These are phyloP conservation scores for Pelargonium australe DNA, from an alignment of 441 rosid genomes.

Conservation along the genomic window DNA sequence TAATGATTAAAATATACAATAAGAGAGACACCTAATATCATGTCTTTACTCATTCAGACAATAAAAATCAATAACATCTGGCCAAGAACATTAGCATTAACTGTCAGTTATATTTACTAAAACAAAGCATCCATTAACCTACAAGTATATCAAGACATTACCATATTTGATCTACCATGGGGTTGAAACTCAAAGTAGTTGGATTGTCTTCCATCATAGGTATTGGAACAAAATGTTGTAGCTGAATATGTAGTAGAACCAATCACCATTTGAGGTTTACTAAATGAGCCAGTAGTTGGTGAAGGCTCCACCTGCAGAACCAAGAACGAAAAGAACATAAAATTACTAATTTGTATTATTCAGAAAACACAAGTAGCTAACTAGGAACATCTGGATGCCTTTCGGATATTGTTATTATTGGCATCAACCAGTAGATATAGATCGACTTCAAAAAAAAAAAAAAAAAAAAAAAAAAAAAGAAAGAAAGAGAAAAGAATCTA, in stretches of 20 bases:
- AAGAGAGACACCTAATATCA: background rate
- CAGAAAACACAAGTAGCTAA: background rate
- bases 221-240: conserved; percentile 29
- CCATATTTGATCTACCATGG: conserved; percentile 54
- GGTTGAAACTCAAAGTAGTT: conserved; percentile 68
- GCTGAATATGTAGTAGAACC: conserved; percentile 36
- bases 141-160: conserved; percentile 28
- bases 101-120: background rate
- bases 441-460: background rate
- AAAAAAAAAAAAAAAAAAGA: no score
- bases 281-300: conserved; percentile 85
- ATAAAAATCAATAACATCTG: background rate
- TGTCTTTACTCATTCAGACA: background rate
- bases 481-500: no score
- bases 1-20: background rate
- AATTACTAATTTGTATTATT: conserved; percentile 7
- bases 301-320: conserved; percentile 74
- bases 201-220: conserved; percentile 40
- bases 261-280: conserved; percentile 47
- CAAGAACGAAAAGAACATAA: conserved; percentile 19
- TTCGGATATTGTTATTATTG: conserved; percentile 16
- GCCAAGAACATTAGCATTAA: background rate
- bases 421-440: conserved; percentile 18
- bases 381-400: conserved; percentile 13
- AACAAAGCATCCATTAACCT: conserved; percentile 1